phyloP scores from a whole-genome alignment of 2,329 filamentous ascomycete genomes.

The Ceratocystis cubensis region DNA sequence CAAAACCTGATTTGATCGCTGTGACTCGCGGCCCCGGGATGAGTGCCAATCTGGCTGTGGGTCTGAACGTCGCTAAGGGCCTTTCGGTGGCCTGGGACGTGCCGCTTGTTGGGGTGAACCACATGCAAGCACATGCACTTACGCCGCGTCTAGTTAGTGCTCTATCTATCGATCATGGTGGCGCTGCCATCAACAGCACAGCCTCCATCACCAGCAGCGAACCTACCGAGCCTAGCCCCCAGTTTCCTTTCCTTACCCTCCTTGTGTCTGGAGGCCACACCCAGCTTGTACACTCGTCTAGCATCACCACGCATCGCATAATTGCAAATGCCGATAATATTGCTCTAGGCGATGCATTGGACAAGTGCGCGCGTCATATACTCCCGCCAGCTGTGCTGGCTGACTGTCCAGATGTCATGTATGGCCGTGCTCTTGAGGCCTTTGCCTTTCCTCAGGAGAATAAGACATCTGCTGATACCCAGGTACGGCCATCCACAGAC shows the following conservation, averaged over 20 bases:
- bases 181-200: background rate
- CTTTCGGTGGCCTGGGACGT: conserved; percentile 71
- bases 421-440: conserved; percentile 63
- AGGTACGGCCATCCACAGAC: conserved; percentile 9
- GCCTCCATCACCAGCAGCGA: background rate
- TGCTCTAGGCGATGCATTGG: conserved; percentile 79
- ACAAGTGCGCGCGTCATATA: conserved; percentile 71
- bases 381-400: conserved; percentile 50
- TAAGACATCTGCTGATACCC: conserved; percentile 10
- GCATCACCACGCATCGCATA: conserved; percentile 56
- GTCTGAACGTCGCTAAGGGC: conserved; percentile 76
- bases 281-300: conserved; percentile 62
- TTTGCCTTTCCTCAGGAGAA: conserved; percentile 55
- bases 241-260: conserved; percentile 75
- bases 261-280: conserved; percentile 90
- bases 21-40: conserved; percentile 88
- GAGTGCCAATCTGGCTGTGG: conserved; percentile 62
- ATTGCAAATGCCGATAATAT: conserved; percentile 64
- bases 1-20: conserved; percentile 66
- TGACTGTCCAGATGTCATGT: conserved; percentile 53
- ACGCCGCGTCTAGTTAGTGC: conserved; percentile 67
- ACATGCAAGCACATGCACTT: conserved; percentile 94
- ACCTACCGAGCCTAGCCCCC: background rate
- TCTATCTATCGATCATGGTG: conserved; percentile 29
- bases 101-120: conserved; percentile 76